These are phyloP conservation scores for Aspergillus udagawae DNA, from an alignment of 2,329 filamentous ascomycete genomes.

Conservation along the genomic window DNA sequence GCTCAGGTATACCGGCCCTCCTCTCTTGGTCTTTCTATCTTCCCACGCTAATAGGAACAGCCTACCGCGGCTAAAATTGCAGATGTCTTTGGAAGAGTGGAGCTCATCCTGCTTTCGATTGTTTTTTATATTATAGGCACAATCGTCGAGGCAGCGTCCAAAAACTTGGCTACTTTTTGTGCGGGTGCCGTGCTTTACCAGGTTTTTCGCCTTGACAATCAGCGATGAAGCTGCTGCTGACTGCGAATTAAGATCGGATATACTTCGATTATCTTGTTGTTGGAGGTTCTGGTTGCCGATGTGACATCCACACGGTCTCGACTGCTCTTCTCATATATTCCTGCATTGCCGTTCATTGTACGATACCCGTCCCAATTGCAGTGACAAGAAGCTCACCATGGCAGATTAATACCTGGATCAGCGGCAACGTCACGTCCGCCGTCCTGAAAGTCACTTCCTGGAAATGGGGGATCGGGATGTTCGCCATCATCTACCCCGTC, in stretches of 20 bases:
- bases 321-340: conserved; percentile 63
- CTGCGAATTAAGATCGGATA: conserved; percentile 51
- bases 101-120: conserved; percentile 54
- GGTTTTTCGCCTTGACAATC: conserved; percentile 13
- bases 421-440: conserved; percentile 52
- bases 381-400: background rate
- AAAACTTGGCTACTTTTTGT: conserved; percentile 49
- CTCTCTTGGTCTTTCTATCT: background rate
- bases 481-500: conserved; percentile 57
- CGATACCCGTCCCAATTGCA: conserved; percentile 2
- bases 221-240: background rate
- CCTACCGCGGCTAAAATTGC: conserved; percentile 60
- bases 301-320: conserved; percentile 60
- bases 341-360: conserved; percentile 54
- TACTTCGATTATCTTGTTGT: conserved; percentile 57
- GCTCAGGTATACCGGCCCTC: conserved; percentile 38
- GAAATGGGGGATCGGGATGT: conserved; percentile 64
- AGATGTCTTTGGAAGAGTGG: conserved; percentile 60
- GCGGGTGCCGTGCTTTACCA: conserved; percentile 59
- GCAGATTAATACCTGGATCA: conserved; percentile 60
- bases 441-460: conserved; percentile 52
- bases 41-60: conserved; percentile 23
- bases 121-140: conserved; percentile 56
- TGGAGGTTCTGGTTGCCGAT: conserved; percentile 63
- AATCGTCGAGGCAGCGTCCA: conserved; percentile 53